phyloP scores from a whole-genome alignment of 75 land plant genomes.

The Larix kaempferi region DNA sequence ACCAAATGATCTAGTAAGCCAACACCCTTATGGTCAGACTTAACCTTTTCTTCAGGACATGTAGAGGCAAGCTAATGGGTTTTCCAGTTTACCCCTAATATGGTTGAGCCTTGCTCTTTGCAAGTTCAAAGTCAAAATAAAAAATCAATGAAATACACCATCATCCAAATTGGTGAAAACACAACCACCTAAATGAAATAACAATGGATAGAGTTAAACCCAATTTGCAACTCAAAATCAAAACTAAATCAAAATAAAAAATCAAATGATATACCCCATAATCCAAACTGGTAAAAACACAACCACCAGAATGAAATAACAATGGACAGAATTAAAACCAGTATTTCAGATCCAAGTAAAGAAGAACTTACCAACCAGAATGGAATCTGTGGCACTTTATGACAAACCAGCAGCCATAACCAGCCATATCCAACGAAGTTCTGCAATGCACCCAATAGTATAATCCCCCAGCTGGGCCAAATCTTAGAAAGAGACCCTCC shows the following conservation, averaged over 20 bases:
- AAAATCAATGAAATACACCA: not conserved
- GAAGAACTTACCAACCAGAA: slow-evolving; percentile 28
- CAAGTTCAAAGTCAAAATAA: not conserved
- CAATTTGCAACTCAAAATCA: not conserved
- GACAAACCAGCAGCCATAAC: slow-evolving; percentile 20
- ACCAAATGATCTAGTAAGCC: not conserved
- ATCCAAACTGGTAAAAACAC: not conserved
- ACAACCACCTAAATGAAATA: not conserved
- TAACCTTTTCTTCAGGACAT: too few relatives aligned
- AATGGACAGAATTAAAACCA: not conserved
- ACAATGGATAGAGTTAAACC: not conserved
- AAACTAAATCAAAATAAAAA: not conserved
- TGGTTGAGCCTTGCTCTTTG: not conserved
- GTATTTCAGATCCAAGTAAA: not conserved
- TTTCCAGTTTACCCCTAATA: too few relatives aligned
- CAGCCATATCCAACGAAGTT: slow-evolving; percentile 25
- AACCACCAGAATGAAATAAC: not conserved
- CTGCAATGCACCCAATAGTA: slow-evolving; percentile 23
- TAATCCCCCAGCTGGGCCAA: slow-evolving; percentile 25
- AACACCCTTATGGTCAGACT: not conserved
- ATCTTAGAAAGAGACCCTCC: slow-evolving; percentile 35
- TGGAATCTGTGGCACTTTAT: slow-evolving; percentile 10
- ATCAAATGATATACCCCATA: not conserved
- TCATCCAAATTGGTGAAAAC: not conserved
- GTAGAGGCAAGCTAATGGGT: not conserved